These are phyloP conservation scores for Solanum neorickii DNA, from an alignment of 257 asterid species.

Conservation along the genomic window DNA sequence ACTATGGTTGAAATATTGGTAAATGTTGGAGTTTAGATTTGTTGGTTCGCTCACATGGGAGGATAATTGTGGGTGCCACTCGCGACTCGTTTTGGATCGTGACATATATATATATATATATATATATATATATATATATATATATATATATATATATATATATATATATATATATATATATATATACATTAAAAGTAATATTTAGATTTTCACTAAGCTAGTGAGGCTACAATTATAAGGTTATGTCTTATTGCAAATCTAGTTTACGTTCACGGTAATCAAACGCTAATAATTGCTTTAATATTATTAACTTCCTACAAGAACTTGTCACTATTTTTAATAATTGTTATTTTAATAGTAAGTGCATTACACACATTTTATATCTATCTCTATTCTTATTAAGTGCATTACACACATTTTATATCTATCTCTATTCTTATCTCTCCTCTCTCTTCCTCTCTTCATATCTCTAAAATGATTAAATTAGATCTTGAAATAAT, in stretches of 20 bases:
- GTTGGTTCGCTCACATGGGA: too few species aligned
- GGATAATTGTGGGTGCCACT: too few species aligned
- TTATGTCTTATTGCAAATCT: not conserved
- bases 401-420: not conserved
- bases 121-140: too few species aligned
- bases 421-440: not conserved
- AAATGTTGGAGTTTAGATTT: too few species aligned
- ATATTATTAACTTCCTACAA: not conserved
- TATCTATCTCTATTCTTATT: not conserved
- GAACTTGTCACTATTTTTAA: not conserved
- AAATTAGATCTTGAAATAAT: not conserved
- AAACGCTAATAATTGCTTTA: not conserved
- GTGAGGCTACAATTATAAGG: not conserved
- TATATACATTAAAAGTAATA: not conserved
- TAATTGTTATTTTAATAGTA: too few species aligned
- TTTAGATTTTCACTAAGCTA: too few species aligned
- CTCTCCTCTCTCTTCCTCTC: not conserved
- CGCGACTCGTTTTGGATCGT: too few species aligned
- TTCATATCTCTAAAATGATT: not conserved
- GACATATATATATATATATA: too few species aligned
- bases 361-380: not conserved
- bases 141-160: too few species aligned
- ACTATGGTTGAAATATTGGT: too few species aligned
- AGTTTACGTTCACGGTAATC: not conserved
- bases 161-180: too few species aligned